A percentile compares a stretch with the other conserved stretches of the same genome.
Evolutionary conservation across 1,284 basidiomycete genomes (phyloP).

Genomic region (Crucibulum parvulum): DNA sequence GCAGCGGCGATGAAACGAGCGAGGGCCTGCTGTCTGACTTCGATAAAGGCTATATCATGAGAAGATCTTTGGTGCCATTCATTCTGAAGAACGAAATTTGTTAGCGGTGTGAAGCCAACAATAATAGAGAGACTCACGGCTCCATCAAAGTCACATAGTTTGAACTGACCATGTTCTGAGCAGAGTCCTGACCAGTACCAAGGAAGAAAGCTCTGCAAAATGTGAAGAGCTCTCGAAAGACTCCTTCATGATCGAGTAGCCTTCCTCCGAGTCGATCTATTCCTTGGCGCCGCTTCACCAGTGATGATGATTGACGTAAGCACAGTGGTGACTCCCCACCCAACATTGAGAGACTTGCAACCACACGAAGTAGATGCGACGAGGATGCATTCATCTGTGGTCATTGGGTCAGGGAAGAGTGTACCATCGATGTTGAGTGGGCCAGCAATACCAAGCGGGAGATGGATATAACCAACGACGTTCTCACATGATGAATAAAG

Average conservation of each 20-base stretch:
- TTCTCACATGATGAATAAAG: no score
- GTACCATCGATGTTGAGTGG: constrained; percentile 93
- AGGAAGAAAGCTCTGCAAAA: constrained; percentile 92
- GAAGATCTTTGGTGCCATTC: constrained; percentile 90
- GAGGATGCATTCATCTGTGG: constrained; percentile 98
- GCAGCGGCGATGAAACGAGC: constrained; percentile 88
- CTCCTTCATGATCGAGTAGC: constrained; percentile 78
- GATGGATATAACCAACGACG: constrained; percentile 96
- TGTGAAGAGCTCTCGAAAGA: constrained; percentile 96
- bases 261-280: constrained; percentile 90
- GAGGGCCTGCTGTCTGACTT: constrained; percentile 91
- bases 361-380: constrained; percentile 98
- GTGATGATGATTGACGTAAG: constrained; percentile 97
- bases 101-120: constrained; percentile 2
- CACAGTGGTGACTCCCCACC: constrained; percentile 95
- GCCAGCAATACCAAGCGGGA: constrained; percentile 97
- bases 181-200: constrained; percentile 98
- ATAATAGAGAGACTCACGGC: constrained; percentile 70
- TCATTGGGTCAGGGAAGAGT: constrained; percentile 95
- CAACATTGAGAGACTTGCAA: constrained; percentile 96
- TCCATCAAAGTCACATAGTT: constrained; percentile 99
- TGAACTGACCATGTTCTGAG: constrained; percentile 98
- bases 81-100: constrained; percentile 52
- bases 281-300: constrained; percentile 94
- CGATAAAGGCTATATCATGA: constrained; percentile 97